Evolutionary conservation across 345 rosid species (phyloP).

Genomic region (Gossypium ekmanianum): DNA sequence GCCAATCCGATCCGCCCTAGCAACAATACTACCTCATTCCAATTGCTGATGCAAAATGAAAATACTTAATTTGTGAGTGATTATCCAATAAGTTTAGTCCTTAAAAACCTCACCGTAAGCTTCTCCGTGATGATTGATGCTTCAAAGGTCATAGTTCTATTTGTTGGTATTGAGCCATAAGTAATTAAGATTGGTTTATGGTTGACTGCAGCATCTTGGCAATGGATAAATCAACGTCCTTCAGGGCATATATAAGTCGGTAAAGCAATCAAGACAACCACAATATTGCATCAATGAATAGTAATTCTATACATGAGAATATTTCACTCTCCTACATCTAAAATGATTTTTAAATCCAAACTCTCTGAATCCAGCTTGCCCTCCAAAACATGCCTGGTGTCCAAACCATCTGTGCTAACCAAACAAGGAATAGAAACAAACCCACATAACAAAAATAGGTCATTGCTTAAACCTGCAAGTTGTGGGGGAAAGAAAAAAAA

Average conservation of each 20-base stretch:
- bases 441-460: conserved; percentile 22
- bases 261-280: conserved; percentile 15
- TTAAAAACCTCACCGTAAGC: background rate
- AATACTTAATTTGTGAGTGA: too few relatives aligned
- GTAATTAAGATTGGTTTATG: background rate
- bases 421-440: conserved; percentile 22
- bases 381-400: conserved; percentile 7
- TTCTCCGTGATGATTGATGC: background rate
- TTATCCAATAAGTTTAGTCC: background rate
- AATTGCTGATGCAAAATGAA: too few relatives aligned
- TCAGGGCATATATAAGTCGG: background rate
- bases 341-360: conserved; percentile 3
- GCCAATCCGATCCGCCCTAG: too few relatives aligned
- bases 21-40: too few relatives aligned
- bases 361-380: conserved; percentile 12
- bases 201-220: background rate
- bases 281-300: conserved; percentile 16
- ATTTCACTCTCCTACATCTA: conserved; percentile 18
- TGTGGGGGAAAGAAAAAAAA: background rate
- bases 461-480: conserved; percentile 8
- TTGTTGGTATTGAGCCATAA: background rate
- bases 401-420: conserved; percentile 13
- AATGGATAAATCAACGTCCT: background rate
- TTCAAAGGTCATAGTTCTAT: background rate
- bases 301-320: conserved; percentile 23